Evolutionary conservation across 768 basidiomycete species (phyloP).

Genomic region (Cyclocybe aegerita): DNA sequence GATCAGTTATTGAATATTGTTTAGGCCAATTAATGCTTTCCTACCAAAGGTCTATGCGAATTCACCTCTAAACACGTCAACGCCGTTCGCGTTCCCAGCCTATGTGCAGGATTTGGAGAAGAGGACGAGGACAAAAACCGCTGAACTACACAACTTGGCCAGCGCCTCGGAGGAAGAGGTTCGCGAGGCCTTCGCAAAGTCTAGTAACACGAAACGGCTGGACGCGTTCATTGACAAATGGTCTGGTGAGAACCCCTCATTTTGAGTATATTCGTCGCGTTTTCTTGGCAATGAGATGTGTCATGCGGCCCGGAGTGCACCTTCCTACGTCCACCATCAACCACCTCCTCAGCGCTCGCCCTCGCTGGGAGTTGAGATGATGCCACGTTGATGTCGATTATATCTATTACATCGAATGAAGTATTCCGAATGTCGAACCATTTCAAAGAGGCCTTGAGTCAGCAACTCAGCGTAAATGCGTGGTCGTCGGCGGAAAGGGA

Average conservation of each 20-base stretch:
- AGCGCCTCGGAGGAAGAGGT: slow-evolving; percentile 15
- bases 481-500: no score
- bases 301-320: no score
- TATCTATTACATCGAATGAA: no score
- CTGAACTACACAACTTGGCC: slow-evolving; percentile 15
- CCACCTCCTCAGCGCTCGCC: no score
- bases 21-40: slow-evolving; percentile 15
- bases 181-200: slow-evolving; percentile 8
- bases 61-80: slow-evolving; percentile 13
- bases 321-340: no score
- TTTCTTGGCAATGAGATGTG: no score
- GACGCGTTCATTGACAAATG: slow-evolving; percentile 15
- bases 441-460: no score
- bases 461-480: no score
- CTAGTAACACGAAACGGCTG: slow-evolving; percentile 9
- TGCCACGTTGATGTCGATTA: no score
- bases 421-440: no score
- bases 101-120: slow-evolving; percentile 12
- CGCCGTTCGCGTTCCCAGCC: slow-evolving; percentile 18
- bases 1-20: not conserved
- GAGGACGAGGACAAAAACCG: slow-evolving; percentile 4
- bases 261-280: no score
- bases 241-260: not conserved
- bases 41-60: slow-evolving; percentile 16
- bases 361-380: no score